phyloP scores from a whole-genome alignment of 805 yeast genomes.

The Kurtzmaniella cleridarum region DNA sequence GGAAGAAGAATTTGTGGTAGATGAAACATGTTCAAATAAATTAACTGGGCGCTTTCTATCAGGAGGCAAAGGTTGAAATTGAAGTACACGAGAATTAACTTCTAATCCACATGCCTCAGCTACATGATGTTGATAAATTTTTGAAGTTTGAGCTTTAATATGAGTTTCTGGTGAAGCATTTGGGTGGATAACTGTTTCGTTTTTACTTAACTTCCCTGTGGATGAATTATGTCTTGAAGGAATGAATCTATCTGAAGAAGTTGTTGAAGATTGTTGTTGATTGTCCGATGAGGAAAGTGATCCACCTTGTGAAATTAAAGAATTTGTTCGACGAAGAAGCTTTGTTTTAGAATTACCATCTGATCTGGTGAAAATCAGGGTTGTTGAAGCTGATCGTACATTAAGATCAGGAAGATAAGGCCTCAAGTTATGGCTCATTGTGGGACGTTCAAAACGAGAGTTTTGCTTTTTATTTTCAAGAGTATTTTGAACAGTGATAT shows the following conservation, averaged over 20 bases:
- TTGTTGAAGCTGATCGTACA: conserved; percentile 22
- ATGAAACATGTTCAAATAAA: conserved; percentile 22
- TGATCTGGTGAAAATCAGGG: conserved; percentile 10
- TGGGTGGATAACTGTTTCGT: conserved; percentile 32
- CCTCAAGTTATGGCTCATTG: neutral
- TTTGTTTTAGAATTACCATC: conserved; percentile 17
- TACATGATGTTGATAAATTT: conserved; percentile 69
- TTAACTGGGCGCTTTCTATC: conserved; percentile 38
- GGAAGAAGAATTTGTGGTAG: conserved; percentile 13
- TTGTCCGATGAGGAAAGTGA: conserved; percentile 23
- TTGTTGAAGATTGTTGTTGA: conserved; percentile 17
- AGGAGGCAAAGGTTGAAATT: conserved; percentile 85
- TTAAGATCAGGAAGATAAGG: conserved; percentile 13
- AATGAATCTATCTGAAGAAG: conserved; percentile 36
- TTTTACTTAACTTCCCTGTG: conserved; percentile 32
- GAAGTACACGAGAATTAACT: conserved; percentile 74
- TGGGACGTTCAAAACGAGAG: conserved; percentile 2
- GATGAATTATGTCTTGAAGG: conserved; percentile 39
- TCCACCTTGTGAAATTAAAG: conserved; percentile 22
- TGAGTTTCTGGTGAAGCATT: conserved; percentile 50
- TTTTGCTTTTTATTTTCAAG: too few species aligned
- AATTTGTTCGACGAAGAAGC: conserved; percentile 26
- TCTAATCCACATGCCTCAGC: conserved; percentile 94
- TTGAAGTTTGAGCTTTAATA: conserved; percentile 48
- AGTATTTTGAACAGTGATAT: too few species aligned